Evolutionary conservation across 352 stramenopile species (phyloP).

Genomic region (Albugo laibachii): DNA sequence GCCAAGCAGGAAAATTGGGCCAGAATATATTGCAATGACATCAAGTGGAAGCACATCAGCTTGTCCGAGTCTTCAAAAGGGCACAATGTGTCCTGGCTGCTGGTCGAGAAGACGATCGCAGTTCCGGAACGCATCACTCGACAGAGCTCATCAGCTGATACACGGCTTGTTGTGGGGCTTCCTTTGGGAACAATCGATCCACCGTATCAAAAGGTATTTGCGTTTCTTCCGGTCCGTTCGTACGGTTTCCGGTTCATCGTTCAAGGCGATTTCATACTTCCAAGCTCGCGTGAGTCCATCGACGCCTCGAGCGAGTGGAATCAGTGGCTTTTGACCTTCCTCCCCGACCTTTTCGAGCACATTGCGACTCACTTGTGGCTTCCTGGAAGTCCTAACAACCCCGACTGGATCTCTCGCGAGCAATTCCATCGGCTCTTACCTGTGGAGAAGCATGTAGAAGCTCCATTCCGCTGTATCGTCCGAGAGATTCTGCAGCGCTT

Average conservation of each 20-base stretch:
- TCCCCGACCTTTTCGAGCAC: conserved; percentile 25
- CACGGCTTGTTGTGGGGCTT: neutral
- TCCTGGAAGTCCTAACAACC: neutral
- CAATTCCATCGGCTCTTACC: conserved; percentile 12
- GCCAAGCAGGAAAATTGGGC: conserved; percentile 2
- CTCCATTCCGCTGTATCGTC: conserved; percentile 40
- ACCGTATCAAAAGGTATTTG: conserved; percentile 60
- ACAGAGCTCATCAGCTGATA: too few species aligned
- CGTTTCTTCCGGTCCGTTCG: conserved; percentile 56
- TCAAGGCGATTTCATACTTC: conserved; percentile 72
- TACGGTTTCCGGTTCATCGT: conserved; percentile 76
- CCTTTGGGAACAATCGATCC: conserved; percentile 8
- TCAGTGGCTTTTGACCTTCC: conserved; percentile 62
- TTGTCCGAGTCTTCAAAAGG: too few species aligned
- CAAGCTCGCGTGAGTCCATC: conserved; percentile 69
- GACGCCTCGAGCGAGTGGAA: conserved; percentile 75
- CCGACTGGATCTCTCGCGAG: neutral
- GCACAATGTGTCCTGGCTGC: conserved; percentile 16
- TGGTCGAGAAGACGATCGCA: conserved; percentile 15
- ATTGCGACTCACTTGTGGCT: conserved; percentile 5
- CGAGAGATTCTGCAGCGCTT: conserved; percentile 37
- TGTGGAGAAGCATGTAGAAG: conserved; percentile 46
- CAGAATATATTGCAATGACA: neutral
- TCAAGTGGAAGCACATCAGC: conserved; percentile 1
- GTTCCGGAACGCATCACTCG: too few species aligned